These are phyloP conservation scores for Taxillus chinensis DNA, from an alignment of 164 flowering plant genomes.

Conservation along the genomic window DNA sequence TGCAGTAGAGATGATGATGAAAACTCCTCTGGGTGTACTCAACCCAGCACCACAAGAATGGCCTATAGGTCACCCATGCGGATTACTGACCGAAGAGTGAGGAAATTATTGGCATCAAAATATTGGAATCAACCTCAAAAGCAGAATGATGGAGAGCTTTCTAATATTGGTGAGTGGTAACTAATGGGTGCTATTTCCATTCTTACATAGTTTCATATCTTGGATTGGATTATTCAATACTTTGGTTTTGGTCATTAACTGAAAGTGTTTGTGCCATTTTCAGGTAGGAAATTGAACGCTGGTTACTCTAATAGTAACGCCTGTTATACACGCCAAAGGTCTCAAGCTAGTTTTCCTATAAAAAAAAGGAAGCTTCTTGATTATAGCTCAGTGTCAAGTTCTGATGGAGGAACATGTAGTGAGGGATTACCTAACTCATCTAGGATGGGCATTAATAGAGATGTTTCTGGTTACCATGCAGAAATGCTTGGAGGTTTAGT, in stretches of 20 bases:
- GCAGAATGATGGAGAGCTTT: slow-evolving; percentile 32
- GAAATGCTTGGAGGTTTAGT: slow-evolving; percentile 31
- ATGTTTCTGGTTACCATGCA: slow-evolving; percentile 17
- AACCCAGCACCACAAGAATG: slow-evolving; percentile 41
- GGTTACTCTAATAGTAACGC: slow-evolving; percentile 33
- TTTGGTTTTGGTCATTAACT: not conserved
- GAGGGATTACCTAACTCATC: slow-evolving; percentile 28
- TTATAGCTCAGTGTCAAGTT: slow-evolving; percentile 30
- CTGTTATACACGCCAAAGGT: slow-evolving; percentile 47
- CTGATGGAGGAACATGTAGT: slow-evolving; percentile 28
- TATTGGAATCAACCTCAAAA: slow-evolving; percentile 46
- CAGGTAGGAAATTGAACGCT: slow-evolving; percentile 42
- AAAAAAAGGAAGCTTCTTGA: slow-evolving; percentile 58
- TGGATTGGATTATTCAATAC: not conserved
- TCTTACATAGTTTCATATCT: not conserved
- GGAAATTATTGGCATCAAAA: slow-evolving; percentile 58
- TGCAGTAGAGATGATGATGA: slow-evolving; percentile 83
- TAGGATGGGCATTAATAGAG: slow-evolving; percentile 22
- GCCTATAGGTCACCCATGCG: slow-evolving; percentile 33
- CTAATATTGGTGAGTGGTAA: slow-evolving; percentile 36
- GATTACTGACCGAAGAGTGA: slow-evolving; percentile 51
- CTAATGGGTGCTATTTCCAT: not conserved
- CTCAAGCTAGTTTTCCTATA: slow-evolving; percentile 53
- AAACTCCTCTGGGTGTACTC: slow-evolving; percentile 71
- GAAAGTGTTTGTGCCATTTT: slow-evolving; percentile 11